A percentile compares a stretch with the other conserved stretches of the same genome.
Conservation (phyloP, 1,139 yeast species). For the Cylindricascospora bacillispora region DNA sequence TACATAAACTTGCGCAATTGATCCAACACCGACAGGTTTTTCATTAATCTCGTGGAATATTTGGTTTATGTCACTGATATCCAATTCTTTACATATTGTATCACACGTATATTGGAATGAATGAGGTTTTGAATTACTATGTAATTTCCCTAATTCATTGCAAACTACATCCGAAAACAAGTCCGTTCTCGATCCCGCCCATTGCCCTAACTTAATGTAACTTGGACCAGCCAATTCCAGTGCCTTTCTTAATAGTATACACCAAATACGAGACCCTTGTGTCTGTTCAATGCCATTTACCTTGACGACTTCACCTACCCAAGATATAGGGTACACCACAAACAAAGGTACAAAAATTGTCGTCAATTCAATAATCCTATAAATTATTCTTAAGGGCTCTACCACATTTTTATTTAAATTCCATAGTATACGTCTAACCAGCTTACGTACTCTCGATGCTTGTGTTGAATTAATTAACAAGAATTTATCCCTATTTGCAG, state of each 20-base stretch:
- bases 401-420: constrained; percentile 39
- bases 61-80: constrained; percentile 41
- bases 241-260: constrained; percentile 45
- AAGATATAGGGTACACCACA: constrained; percentile 49
- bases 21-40: constrained; percentile 85
- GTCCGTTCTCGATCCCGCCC: constrained; percentile 99
- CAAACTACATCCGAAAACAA: constrained; percentile 76
- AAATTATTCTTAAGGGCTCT: constrained; percentile 58
- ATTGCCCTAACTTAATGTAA: constrained; percentile 89
- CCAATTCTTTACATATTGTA: constrained; percentile 50
- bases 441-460: constrained; percentile 1
- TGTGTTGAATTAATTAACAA: not conserved
- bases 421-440: constrained; percentile 26
- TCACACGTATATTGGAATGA: constrained; percentile 46
- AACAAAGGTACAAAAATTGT: constrained; percentile 61
- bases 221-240: constrained; percentile 89
- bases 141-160: constrained; percentile 60
- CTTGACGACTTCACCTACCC: constrained; percentile 39
- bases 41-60: constrained; percentile 71
- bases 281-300: constrained; percentile 29
- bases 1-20: constrained; percentile 89
- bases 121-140: constrained; percentile 75
- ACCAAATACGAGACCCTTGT: constrained; percentile 65
- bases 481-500: not conserved
- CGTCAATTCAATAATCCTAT: constrained; percentile 58